Percentiles rank a stretch among this genome's conserved stretches.
Evolutionary conservation across 805 yeast species (phyloP).

Genomic region (Metahyphopichia silvanorum): DNA sequence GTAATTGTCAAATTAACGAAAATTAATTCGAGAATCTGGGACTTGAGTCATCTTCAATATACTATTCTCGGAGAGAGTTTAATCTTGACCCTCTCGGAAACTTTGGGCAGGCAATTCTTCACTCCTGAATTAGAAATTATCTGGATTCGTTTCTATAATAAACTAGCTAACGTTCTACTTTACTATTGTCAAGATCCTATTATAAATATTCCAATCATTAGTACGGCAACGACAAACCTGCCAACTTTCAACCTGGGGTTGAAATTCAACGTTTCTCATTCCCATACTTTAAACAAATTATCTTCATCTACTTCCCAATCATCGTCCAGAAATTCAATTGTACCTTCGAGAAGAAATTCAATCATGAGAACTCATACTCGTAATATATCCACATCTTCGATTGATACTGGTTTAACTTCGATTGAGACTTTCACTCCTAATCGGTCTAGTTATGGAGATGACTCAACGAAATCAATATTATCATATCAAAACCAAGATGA

Average conservation of each 20-base stretch:
- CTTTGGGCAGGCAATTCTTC: conserved; percentile 6
- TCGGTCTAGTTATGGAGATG: background rate
- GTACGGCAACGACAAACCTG: no score
- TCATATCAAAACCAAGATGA: conserved; percentile 1
- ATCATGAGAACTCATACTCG: no score
- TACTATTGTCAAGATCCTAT: conserved; percentile 4
- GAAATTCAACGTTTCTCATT: no score
- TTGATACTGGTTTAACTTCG: no score
- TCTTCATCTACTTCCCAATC: no score
- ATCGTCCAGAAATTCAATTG: no score
- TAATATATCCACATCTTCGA: no score
- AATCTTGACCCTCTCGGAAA: conserved; percentile 7
- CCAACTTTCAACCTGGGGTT: no score
- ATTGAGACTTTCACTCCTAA: no score
- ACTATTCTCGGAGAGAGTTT: conserved; percentile 16
- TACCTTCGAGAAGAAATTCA: no score
- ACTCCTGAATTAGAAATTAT: conserved; percentile 7
- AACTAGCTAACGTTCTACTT: conserved; percentile 4
- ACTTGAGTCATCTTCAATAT: conserved; percentile 10
- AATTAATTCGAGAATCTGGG: conserved; percentile 15
- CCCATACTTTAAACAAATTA: no score
- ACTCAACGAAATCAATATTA: background rate
- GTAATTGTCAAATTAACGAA: conserved; percentile 9
- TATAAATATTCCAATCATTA: conserved; percentile 3
- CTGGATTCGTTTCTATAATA: conserved; percentile 8